Base-by-base conservation (phyloP, 2,329 filamentous ascomycete species). In the Calonectria hongkongensis region DNA sequence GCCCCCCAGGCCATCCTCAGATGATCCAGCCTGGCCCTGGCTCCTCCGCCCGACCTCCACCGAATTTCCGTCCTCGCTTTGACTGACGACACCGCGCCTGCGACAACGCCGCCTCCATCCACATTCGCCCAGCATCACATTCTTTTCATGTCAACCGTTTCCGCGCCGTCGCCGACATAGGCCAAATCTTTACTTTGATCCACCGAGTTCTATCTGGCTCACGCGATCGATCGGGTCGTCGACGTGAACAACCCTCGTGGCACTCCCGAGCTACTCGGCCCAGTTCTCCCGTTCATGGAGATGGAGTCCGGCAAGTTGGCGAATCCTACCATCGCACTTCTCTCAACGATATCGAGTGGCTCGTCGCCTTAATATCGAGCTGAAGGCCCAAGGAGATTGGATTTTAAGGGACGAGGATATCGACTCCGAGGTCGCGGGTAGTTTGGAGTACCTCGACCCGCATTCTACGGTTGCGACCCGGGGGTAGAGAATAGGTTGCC, bases 271-370 rank as follows among this genome's bases (percentile, higher is more conserved):
- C 73, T 76, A 68, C 70, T 76, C 73, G 69, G 70, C 78, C 71
- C 63, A 69, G 72, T 71, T 73, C 73, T 80, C 73, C 73, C 72
- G 76, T 77, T 78, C 75, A 81, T 81, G 81, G 85, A 83, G 83
- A 86, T 86, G 85, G 85, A 85, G 83, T 79, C 81, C 78, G 79
- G 79, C 71, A 78, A 80, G 72, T 75, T 75, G 54, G 71, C 74
- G 71, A 66, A 73, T 73, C 47, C 68, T 73, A 79, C 71, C 68
- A 80, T 66, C 67, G 73, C 71, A 71, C 72, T 71, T 62, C 69
- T 66, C 63, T 73, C 64, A 71, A 70, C 76, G 39, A 77, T 67
- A 74, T 63, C 73, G 47, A 73, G 70, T 72, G 73, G 65, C 60
- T 43, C 62, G 28, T 69, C 72, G 62, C 74, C 75, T 73, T 75